phyloP scores from a whole-genome alignment of 1,284 basidiomycete species.

The Cerioporus squamosus region DNA sequence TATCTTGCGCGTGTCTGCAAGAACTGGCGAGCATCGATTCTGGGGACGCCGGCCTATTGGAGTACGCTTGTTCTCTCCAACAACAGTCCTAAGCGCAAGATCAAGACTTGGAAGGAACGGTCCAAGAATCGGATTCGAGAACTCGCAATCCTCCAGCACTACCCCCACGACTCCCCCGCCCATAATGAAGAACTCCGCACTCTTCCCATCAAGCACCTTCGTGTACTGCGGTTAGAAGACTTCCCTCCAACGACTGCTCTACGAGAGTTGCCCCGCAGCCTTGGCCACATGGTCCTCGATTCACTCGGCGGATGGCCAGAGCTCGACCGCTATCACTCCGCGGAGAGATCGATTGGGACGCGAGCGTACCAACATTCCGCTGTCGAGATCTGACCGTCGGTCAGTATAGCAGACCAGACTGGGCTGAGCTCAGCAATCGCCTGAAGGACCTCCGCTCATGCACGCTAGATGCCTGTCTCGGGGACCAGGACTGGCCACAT shows the following conservation, averaged over 20 bases:
- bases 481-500: conserved; percentile 1
- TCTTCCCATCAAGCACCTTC: conserved; percentile 31
- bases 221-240: conserved; percentile 5
- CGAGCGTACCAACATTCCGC: conserved; percentile 22
- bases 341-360: conserved; percentile 11
- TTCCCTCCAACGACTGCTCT: too few species aligned
- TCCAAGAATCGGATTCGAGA: conserved; percentile 53
- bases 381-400: background rate
- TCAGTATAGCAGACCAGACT: background rate
- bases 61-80: conserved; percentile 55
- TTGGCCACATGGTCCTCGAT: background rate
- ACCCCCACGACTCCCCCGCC: conserved; percentile 18
- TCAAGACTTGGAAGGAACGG: conserved; percentile 57
- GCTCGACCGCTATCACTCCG: conserved; percentile 1
- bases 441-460: conserved; percentile 25
- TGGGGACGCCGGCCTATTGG: conserved; percentile 60
- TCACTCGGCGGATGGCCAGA: conserved; percentile 13
- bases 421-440: conserved; percentile 18
- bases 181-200: conserved; percentile 30
- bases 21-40: conserved; percentile 59
- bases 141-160: conserved; percentile 41
- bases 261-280: too few species aligned
- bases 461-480: conserved; percentile 15
- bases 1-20: conserved; percentile 60
- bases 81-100: conserved; percentile 52